phyloP scores from a whole-genome alignment of 768 basidiomycete genomes.

The Amanita pallidorosea region DNA sequence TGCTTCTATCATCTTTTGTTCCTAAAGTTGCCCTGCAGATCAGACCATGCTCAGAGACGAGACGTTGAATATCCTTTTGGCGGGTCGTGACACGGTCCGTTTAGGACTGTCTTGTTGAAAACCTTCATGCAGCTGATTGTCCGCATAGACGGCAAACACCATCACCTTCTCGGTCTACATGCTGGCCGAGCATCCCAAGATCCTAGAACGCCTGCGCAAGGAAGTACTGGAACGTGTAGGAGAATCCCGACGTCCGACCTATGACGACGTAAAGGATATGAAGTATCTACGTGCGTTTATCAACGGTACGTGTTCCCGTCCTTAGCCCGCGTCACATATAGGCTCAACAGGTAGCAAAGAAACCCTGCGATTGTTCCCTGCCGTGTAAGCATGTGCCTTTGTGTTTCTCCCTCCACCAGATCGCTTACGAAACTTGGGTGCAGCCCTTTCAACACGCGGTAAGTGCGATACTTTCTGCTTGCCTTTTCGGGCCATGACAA shows the following conservation, averaged over 20 bases:
- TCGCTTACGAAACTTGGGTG: not conserved
- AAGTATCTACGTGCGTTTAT: constrained; percentile 25
- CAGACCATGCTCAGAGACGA: constrained; percentile 30
- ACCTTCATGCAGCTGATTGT: not conserved
- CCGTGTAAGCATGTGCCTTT: constrained; percentile 7
- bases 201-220: constrained; percentile 26
- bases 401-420: not conserved
- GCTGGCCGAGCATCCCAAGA: constrained; percentile 30
- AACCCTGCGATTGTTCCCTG: constrained; percentile 9
- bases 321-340: not conserved
- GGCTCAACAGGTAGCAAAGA: not conserved
- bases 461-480: not conserved
- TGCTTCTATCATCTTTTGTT: not conserved
- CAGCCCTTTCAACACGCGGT: constrained; percentile 20
- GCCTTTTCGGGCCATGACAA: not conserved
- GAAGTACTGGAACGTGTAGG: constrained; percentile 33
- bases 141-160: constrained; percentile 23
- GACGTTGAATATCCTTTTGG: constrained; percentile 42
- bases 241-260: constrained; percentile 22
- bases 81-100: constrained; percentile 44
- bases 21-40: constrained; percentile 9
- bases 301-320: constrained; percentile 16
- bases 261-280: constrained; percentile 36
- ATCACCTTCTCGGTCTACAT: constrained; percentile 34
- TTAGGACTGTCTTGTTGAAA: not conserved